phyloP scores from a whole-genome alignment of 306 rosid species.

The Castanea sativa region DNA sequence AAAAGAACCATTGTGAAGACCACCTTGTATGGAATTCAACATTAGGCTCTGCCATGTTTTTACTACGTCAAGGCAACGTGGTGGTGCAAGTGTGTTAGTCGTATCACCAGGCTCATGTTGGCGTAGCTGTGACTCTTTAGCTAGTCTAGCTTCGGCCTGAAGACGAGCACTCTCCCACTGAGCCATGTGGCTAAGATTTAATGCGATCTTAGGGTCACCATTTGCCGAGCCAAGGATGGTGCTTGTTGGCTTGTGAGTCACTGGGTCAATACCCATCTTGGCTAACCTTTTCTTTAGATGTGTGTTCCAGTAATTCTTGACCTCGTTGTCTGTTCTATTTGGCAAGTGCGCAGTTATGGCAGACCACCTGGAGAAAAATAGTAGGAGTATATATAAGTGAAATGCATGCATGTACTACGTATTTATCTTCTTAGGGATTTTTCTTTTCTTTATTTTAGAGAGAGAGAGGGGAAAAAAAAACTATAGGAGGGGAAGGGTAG shows the following conservation, averaged over 20 bases:
- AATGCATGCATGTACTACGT: neutral
- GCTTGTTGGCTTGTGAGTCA: conserved; percentile 20
- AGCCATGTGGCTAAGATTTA: conserved; percentile 21
- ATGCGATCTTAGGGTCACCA: conserved; percentile 5
- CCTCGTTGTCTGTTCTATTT: conserved; percentile 21
- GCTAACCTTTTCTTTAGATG: conserved; percentile 17
- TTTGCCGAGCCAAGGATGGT: neutral
- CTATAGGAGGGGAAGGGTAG: too few species aligned
- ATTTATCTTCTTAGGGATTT: neutral
- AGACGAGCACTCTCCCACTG: conserved; percentile 30
- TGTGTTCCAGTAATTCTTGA: conserved; percentile 29
- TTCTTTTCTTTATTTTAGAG: too few species aligned
- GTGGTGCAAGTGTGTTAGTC: neutral
- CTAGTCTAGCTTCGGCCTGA: conserved; percentile 23
- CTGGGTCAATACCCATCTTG: conserved; percentile 20
- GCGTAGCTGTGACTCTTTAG: neutral
- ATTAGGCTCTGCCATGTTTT: conserved; percentile 15
- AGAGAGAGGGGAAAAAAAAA: too few species aligned
- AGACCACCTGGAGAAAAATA: conserved; percentile 8
- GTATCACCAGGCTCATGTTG: neutral
- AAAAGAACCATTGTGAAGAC: neutral
- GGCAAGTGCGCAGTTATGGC: conserved; percentile 21
- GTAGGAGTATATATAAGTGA: neutral
- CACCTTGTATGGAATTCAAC: neutral
- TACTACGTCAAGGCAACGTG: conserved; percentile 1